Evolutionary conservation across 306 rosid species (phyloP).

Genomic region (Prunus campanulata): DNA sequence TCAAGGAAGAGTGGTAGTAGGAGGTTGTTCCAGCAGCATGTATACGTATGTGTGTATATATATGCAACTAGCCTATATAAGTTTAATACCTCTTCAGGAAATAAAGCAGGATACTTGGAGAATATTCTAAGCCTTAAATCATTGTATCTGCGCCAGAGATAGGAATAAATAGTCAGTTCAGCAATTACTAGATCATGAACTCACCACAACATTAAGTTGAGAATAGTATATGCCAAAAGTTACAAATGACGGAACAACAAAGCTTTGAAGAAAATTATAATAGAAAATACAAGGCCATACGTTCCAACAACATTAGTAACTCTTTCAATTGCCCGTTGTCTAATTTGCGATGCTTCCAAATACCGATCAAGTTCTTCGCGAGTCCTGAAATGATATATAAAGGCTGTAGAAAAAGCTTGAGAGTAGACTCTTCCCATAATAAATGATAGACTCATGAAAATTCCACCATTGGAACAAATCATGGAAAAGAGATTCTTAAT

Average conservation of each 20-base stretch:
- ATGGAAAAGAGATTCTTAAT: neutral
- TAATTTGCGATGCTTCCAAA: slow-evolving; percentile 91
- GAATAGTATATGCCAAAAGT: slow-evolving; percentile 6
- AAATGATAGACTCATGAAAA: slow-evolving; percentile 5
- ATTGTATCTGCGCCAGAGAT: slow-evolving; percentile 60
- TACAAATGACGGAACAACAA: slow-evolving; percentile 14
- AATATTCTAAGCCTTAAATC: slow-evolving; percentile 85
- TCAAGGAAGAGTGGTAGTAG: too few species aligned
- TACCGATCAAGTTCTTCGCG: slow-evolving; percentile 86
- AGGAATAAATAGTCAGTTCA: neutral
- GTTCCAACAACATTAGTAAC: slow-evolving; percentile 88
- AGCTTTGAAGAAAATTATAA: slow-evolving; percentile 24
- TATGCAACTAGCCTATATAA: neutral
- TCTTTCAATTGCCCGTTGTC: slow-evolving; percentile 89
- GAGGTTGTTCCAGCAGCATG: too few species aligned
- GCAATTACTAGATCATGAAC: slow-evolving; percentile 9
- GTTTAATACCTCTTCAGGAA: slow-evolving; percentile 82
- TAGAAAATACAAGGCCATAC: slow-evolving; percentile 46
- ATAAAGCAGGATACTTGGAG: slow-evolving; percentile 77
- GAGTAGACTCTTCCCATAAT: slow-evolving; percentile 23
- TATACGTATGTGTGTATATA: neutral
- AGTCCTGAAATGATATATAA: slow-evolving; percentile 70
- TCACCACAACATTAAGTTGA: slow-evolving; percentile 11
- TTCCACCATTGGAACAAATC: slow-evolving; percentile 16
- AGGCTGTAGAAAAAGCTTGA: slow-evolving; percentile 28